Conservation (phyloP, 2,329 filamentous ascomycete species). For the Drechmeria coniospora region DNA sequence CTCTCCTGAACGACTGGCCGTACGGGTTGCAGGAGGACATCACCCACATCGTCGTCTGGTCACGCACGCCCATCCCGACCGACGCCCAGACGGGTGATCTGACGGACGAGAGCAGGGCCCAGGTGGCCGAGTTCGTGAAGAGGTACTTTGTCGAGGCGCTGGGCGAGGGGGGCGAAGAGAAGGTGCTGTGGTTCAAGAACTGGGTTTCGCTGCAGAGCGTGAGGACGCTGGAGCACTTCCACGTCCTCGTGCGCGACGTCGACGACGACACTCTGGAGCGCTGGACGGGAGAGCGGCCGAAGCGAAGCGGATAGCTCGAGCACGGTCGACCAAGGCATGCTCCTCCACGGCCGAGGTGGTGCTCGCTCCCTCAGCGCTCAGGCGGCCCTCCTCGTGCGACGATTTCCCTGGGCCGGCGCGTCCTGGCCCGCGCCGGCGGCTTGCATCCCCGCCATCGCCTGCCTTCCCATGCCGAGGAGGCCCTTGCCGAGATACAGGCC, state of each 20-base stretch:
- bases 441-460: slow-evolving; percentile 33
- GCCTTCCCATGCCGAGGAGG: slow-evolving; percentile 36
- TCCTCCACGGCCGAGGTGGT: neutral
- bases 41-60: slow-evolving; percentile 85
- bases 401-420: slow-evolving; percentile 28
- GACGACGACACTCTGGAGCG: slow-evolving; percentile 33
- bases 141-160: slow-evolving; percentile 50
- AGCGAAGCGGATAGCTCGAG: slow-evolving; percentile 12
- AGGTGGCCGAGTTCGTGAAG: slow-evolving; percentile 55
- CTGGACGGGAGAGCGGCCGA: slow-evolving; percentile 35
- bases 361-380: slow-evolving; percentile 10
- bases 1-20: slow-evolving; percentile 86
- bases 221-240: slow-evolving; percentile 75
- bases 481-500: slow-evolving; percentile 38
- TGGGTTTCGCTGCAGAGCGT: slow-evolving; percentile 83
- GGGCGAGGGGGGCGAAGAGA: slow-evolving; percentile 29
- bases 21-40: slow-evolving; percentile 56
- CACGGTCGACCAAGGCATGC: neutral
- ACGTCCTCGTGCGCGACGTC: slow-evolving; percentile 51
- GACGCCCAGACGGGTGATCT: slow-evolving; percentile 57
- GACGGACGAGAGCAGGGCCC: slow-evolving; percentile 46
- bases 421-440: slow-evolving; percentile 15
- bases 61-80: slow-evolving; percentile 63
- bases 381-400: slow-evolving; percentile 38
- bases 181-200: slow-evolving; percentile 82